Conservation (phyloP, 2,329 filamentous ascomycete species). For the Calycina herbarum region DNA sequence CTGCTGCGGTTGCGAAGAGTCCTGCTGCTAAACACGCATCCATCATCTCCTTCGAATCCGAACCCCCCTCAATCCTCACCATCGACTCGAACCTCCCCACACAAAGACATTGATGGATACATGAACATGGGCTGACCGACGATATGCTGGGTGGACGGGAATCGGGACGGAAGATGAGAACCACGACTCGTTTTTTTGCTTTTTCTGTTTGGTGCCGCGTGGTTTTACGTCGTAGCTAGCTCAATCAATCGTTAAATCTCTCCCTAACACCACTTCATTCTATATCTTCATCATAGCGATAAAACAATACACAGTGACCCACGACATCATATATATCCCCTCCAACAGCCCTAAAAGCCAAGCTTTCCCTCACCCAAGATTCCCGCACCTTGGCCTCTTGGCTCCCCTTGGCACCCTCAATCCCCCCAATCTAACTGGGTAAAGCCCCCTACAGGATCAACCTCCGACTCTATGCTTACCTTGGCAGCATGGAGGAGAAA, state of each 20-base stretch:
- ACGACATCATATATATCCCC: background rate
- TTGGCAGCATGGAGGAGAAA: background rate
- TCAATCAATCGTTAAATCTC: too few species aligned
- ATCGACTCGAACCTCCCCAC: background rate
- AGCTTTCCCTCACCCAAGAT: background rate
- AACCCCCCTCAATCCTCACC: background rate
- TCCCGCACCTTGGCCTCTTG: background rate
- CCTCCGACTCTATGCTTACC: background rate
- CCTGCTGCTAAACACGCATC: conserved; percentile 20
- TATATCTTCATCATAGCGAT: background rate
- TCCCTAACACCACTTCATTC: background rate
- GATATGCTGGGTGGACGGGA: too few species aligned
- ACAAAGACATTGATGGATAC: background rate
- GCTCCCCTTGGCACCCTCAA: background rate
- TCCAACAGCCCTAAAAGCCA: background rate
- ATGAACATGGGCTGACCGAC: background rate
- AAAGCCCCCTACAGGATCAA: background rate
- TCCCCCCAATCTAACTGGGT: background rate
- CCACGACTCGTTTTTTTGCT: too few species aligned
- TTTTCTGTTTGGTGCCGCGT: too few species aligned
- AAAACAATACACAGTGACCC: background rate
- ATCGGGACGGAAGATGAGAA: too few species aligned
- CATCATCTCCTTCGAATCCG: background rate
- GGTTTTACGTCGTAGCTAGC: too few species aligned
- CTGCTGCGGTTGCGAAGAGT: conserved; percentile 22